Evolutionary conservation across 2,329 filamentous ascomycete genomes (phyloP), one percentile per base, ranked within the genome.

Genomic region (Pestalotiopsis sp.): DNA sequence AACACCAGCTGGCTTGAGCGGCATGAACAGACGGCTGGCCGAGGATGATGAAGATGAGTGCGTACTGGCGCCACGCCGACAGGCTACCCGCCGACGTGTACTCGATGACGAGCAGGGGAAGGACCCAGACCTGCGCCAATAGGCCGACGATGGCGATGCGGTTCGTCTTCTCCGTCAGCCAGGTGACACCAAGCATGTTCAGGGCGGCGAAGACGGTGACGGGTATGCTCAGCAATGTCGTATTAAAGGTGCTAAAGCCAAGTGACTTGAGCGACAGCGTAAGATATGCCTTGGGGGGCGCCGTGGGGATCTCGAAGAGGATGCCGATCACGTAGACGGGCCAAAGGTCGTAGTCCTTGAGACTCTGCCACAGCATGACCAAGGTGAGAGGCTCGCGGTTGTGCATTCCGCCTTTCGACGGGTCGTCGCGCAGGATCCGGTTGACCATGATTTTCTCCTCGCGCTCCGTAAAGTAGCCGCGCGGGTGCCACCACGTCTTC

Each of bases 391-490:
- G 81, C 72, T 87, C 80, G 17, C 87, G 80, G 71, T 89, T 89
- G 75, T 89, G 85, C 85, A 90, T 89, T 69, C 87, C 85, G 10
- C 85, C 85, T 73, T 88, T 88, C 67, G 81, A 84, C 1, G 88
- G 88, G 67, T 90, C 89, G 68, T 91, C 89, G 0, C 89, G 84
- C 4, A 84, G 79, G 10, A 88, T 79, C 1, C 88, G 81, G 72
- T 91, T 91, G 4, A 91, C 88, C 78, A 92, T 86, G 68, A 91
- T 91, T 71, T 88, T 88, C 73, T 89, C 87, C 75, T 92, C 89
- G 20, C 79, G 83, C 66, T 90, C 87, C 5, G 78, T 85, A 75
- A 91, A 90, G 85, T 89, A 90, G 3, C 90, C 90, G 22, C 80
- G 78, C 2, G 73, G 75, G 61, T 88, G 87, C 39, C 88, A 87